Evolutionary conservation across 176 grass and related monocot species (phyloP).

Genomic region (Triticum monococcum): DNA sequence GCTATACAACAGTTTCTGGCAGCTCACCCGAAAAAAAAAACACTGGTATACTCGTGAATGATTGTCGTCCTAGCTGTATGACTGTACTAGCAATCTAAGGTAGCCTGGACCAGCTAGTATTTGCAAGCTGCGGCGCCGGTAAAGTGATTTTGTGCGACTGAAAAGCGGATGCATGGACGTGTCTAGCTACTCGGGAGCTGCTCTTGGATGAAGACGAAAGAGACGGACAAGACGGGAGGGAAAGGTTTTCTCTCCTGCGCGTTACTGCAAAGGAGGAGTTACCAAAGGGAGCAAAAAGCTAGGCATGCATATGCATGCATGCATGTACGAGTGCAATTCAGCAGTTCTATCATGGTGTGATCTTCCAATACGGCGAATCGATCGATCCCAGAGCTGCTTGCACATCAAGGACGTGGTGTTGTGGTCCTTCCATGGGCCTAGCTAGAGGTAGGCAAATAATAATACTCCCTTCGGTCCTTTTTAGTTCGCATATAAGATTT

Average conservation of each 20-base stretch:
- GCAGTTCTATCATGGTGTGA: constrained; percentile 14
- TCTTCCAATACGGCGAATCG: background rate
- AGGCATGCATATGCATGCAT: background rate
- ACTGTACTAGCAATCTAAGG: background rate
- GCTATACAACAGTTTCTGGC: background rate
- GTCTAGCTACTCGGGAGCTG: background rate
- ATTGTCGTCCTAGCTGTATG: background rate
- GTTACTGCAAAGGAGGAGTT: constrained; percentile 3
- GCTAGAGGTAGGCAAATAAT: background rate
- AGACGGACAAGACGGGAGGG: constrained; percentile 4
- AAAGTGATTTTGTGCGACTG: background rate
- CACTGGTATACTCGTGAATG: too few relatives aligned
- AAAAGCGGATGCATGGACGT: constrained; percentile 24
- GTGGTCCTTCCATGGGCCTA: constrained; percentile 5
- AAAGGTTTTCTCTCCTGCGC: background rate
- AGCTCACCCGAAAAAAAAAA: too few relatives aligned
- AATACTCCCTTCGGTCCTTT: too few relatives aligned
- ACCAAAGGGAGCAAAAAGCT: constrained; percentile 9
- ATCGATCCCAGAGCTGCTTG: background rate
- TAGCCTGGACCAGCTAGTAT: background rate
- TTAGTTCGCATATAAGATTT: too few relatives aligned
- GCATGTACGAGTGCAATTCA: background rate
- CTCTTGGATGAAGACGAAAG: constrained; percentile 27
- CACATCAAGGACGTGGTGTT: constrained; percentile 7
- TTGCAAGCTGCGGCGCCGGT: background rate